Evolutionary conservation across 75 land plant genomes (phyloP).

Genomic region (Cryptomeria japonica): DNA sequence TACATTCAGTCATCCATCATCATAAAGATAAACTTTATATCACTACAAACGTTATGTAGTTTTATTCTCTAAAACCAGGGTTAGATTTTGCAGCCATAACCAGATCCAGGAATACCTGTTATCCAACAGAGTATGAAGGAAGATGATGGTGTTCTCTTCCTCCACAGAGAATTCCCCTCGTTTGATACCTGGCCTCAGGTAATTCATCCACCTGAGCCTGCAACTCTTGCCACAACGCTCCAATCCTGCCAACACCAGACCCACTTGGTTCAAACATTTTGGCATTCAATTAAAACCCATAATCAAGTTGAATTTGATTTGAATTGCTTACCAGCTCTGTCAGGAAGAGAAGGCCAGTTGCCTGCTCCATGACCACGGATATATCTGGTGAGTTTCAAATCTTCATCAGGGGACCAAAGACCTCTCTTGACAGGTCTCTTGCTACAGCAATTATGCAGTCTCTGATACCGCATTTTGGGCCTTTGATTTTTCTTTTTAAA

Average conservation of each 20-base stretch:
- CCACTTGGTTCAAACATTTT: too few relatives aligned
- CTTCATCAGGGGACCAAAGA: conserved; percentile 9
- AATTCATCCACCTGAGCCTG: conserved; percentile 19
- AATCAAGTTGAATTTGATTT: too few relatives aligned
- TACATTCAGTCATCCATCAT: too few relatives aligned
- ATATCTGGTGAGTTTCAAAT: conserved; percentile 2
- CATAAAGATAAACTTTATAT: too few relatives aligned
- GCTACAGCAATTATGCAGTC: conserved; percentile 1
- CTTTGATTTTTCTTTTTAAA: not conserved
- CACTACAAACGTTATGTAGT: too few relatives aligned
- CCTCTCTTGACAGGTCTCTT: conserved; percentile 10
- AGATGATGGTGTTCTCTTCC: conserved; percentile 7
- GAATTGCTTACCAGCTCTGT: conserved; percentile 10
- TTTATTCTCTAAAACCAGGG: too few relatives aligned
- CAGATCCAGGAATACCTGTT: conserved; percentile 13
- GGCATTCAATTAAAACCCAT: not conserved
- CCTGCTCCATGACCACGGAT: not conserved
- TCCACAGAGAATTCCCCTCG: conserved; percentile 15
- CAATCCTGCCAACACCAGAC: not conserved
- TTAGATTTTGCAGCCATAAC: not conserved
- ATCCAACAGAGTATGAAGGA: conserved; percentile 2
- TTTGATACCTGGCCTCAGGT: conserved; percentile 17
- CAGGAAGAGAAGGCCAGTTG: not conserved
- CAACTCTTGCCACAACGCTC: conserved; percentile 21
- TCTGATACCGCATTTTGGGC: not conserved